Evolutionary conservation across 2,329 filamentous ascomycete genomes (phyloP).

Genomic region (Cladosporium sp.): DNA sequence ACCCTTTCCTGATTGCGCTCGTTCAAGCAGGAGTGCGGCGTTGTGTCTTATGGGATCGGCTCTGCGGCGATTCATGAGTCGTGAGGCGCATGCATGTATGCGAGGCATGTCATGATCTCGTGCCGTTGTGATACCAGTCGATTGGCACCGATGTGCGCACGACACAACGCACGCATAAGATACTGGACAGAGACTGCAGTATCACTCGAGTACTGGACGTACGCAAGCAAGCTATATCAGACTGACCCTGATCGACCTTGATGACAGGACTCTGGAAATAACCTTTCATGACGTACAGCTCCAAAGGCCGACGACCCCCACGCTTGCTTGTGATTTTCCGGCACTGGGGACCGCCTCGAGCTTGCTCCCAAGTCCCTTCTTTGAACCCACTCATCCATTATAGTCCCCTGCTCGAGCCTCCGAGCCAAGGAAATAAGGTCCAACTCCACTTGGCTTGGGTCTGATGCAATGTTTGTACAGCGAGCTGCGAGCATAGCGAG

Average conservation of each 20-base stretch:
- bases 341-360: not conserved
- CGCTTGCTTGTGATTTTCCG: conserved; percentile 7
- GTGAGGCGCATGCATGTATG: not conserved
- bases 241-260: conserved; percentile 6
- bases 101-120: conserved; percentile 2
- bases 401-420: conserved; percentile 1
- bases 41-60: not conserved
- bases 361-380: not conserved
- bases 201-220: not conserved
- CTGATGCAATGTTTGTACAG: conserved; percentile 11
- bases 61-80: not conserved
- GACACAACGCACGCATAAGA: not conserved
- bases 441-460: conserved; percentile 12
- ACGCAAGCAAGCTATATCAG: not conserved
- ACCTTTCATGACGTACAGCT: conserved; percentile 1
- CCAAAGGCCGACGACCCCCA: conserved; percentile 6
- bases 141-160: not conserved
- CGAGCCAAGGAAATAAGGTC: conserved; percentile 14
- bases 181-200: not conserved
- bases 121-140: conserved; percentile 2
- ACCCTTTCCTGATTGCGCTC: not conserved
- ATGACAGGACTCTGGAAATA: not conserved
- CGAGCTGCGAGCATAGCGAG: conserved; percentile 8
- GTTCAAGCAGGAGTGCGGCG: not conserved
- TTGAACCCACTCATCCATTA: not conserved